Evolutionary conservation across 192 early-diverging fungal species (phyloP).

Genomic region (Backusella tarrabulga): DNA sequence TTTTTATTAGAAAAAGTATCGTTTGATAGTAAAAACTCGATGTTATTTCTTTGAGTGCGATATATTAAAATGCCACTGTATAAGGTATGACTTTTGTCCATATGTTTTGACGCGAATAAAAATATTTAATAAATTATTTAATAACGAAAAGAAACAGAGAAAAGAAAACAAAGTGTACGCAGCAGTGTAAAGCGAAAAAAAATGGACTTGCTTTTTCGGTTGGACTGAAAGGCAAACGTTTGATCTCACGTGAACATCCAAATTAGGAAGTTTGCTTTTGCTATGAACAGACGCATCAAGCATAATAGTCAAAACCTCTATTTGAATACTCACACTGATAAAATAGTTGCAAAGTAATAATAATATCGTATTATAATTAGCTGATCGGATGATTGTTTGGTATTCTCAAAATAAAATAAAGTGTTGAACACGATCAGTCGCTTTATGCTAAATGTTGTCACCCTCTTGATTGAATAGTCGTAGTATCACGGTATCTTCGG

Average conservation of each 20-base stretch:
- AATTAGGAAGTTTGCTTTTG: background rate
- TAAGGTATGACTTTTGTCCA: conserved; percentile 49
- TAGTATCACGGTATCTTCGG: too few species aligned
- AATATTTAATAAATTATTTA: background rate
- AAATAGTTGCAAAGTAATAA: background rate
- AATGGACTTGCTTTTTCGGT: background rate
- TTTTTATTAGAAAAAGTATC: conserved; percentile 77
- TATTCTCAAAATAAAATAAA: too few species aligned
- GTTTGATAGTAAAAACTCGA: conserved; percentile 84
- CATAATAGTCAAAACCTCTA: background rate
- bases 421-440: background rate
- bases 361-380: background rate
- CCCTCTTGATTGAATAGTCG: too few species aligned
- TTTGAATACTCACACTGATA: background rate
- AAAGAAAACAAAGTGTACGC: background rate
- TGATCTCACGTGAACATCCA: background rate
- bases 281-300: background rate
- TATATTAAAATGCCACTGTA: conserved; percentile 69
- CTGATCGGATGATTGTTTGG: background rate
- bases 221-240: background rate
- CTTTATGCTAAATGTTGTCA: background rate
- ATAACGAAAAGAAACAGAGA: background rate
- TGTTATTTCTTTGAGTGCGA: conserved; percentile 58
- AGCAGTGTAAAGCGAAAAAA: background rate
- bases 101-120: conserved; percentile 24